Conservation (phyloP, 768 basidiomycete genomes). For the Terana coerulea region DNA sequence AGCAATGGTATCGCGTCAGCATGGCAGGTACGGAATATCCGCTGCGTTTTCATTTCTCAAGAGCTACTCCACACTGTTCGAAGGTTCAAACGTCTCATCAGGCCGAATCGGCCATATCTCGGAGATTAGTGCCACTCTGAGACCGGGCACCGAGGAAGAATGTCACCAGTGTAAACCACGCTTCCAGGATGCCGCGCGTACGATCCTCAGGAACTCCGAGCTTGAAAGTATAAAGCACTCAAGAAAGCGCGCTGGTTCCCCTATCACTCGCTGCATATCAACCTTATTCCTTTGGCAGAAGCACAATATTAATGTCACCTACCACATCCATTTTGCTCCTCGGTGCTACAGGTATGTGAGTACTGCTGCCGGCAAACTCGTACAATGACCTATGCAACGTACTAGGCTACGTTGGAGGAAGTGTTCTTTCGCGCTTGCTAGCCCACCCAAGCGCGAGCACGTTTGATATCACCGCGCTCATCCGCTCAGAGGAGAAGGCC, state of each 20-base stretch:
- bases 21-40: no score
- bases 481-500: slow-evolving; percentile 39
- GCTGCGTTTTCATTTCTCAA: neutral
- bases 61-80: neutral
- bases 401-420: slow-evolving; percentile 59
- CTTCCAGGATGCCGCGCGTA: no score
- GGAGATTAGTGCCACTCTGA: no score
- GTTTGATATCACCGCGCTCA: slow-evolving; percentile 43
- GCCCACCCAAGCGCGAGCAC: slow-evolving; percentile 37
- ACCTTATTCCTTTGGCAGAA: no score
- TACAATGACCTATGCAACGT: slow-evolving; percentile 16
- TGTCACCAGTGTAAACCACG: neutral
- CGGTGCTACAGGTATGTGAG: slow-evolving; percentile 11
- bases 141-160: neutral
- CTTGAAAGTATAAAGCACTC: no score
- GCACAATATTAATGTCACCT: slow-evolving; percentile 1
- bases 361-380: neutral
- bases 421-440: slow-evolving; percentile 45
- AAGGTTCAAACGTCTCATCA: neutral
- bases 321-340: slow-evolving; percentile 9
- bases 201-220: no score
- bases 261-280: no score
- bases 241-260: no score
- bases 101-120: neutral
- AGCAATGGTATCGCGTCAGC: neutral